Conservation (phyloP, 2,329 filamentous ascomycete genomes). For the Aspergillus quadricinctus region DNA sequence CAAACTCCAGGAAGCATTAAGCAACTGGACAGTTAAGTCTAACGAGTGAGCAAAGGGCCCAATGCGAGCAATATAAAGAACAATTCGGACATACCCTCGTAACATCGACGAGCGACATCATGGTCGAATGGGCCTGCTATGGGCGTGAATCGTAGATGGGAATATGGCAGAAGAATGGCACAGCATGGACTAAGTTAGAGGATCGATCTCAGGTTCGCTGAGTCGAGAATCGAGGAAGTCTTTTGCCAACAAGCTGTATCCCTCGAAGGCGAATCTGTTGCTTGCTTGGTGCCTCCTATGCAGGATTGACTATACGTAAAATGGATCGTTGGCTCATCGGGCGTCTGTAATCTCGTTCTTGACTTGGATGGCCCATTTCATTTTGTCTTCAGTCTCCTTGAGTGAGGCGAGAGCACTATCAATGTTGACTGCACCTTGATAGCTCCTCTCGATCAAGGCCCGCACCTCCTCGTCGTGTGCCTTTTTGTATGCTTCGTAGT, state of each 20-base stretch:
- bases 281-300: not conserved
- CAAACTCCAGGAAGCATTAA: conserved; percentile 18
- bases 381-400: conserved; percentile 39
- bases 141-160: not conserved
- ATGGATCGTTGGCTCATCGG: conserved; percentile 13
- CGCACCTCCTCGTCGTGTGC: conserved; percentile 39
- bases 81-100: not conserved
- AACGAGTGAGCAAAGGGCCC: conserved; percentile 5
- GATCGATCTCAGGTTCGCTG: not conserved
- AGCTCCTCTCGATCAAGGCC: conserved; percentile 27
- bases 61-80: conserved; percentile 3
- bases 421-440: conserved; percentile 29
- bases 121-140: not conserved
- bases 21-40: conserved; percentile 2
- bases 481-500: conserved; percentile 41
- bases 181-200: not conserved
- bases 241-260: not conserved
- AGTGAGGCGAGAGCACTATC: conserved; percentile 37
- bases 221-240: not conserved
- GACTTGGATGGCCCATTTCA: conserved; percentile 48
- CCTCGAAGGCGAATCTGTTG: not conserved
- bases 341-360: conserved; percentile 30
- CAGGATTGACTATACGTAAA: not conserved
- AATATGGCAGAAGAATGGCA: not conserved
- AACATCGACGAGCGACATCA: not conserved